Evolutionary conservation across 805 yeast genomes (phyloP).

Genomic region (Scheffersomyces lignosus): DNA sequence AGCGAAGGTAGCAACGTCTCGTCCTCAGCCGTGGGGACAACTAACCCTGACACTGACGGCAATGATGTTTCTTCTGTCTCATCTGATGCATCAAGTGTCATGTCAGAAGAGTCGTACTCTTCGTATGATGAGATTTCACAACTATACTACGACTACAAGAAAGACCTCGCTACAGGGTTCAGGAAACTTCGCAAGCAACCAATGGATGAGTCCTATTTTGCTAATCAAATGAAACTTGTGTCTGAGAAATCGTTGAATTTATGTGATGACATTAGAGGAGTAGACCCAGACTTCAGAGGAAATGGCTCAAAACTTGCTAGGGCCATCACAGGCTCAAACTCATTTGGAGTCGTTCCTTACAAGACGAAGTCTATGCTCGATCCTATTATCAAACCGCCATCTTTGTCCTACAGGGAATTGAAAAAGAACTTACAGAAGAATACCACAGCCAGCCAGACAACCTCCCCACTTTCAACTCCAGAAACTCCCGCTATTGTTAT

Average conservation of each 20-base stretch:
- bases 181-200: slow-evolving; percentile 15
- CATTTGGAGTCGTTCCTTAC: slow-evolving; percentile 39
- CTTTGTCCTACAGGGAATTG: slow-evolving; percentile 33
- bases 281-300: slow-evolving; percentile 41
- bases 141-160: slow-evolving; percentile 29
- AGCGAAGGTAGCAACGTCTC: background rate
- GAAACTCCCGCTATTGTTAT: background rate
- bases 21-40: background rate
- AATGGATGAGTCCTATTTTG: slow-evolving; percentile 27
- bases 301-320: slow-evolving; percentile 43
- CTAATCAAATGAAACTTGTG: slow-evolving; percentile 25
- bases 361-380: slow-evolving; percentile 42
- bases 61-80: slow-evolving; percentile 13
- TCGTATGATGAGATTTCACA: slow-evolving; percentile 41
- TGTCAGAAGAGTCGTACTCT: slow-evolving; percentile 32
- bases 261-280: slow-evolving; percentile 34
- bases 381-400: slow-evolving; percentile 21
- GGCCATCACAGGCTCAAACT: slow-evolving; percentile 42
- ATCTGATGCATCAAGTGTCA: slow-evolving; percentile 20
- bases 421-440: slow-evolving; percentile 26
- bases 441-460: slow-evolving; percentile 6
- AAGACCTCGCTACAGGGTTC: slow-evolving; percentile 13
- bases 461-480: background rate
- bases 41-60: slow-evolving; percentile 2
- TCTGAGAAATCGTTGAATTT: slow-evolving; percentile 36